phyloP scores from a whole-genome alignment of 495 filamentous ascomycete species.

The Halenospora varia region DNA sequence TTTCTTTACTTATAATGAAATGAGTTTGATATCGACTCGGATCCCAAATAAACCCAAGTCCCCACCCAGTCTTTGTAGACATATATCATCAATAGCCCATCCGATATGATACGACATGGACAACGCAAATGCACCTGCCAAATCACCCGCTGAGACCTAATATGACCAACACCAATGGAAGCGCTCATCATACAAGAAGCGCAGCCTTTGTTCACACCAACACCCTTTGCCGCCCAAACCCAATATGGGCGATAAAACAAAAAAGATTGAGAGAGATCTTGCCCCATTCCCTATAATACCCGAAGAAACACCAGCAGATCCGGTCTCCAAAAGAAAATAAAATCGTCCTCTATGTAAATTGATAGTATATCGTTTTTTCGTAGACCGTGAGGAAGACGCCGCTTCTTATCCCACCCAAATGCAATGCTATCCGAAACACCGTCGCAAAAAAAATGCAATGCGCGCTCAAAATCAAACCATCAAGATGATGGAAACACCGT shows the following conservation, averaged over 20 bases:
- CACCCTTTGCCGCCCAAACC: conserved; percentile 17
- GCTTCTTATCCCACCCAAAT: conserved; percentile 23
- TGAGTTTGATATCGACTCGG: conserved; percentile 5
- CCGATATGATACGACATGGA: conserved; percentile 25
- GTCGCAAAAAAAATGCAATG: conserved; percentile 26
- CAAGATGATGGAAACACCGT: conserved; percentile 17
- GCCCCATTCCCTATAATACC: conserved; percentile 19
- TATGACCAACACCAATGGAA: conserved; percentile 23
- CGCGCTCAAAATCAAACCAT: conserved; percentile 28
- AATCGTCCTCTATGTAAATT: conserved; percentile 27
- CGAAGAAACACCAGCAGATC: conserved; percentile 23
- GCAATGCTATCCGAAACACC: conserved; percentile 26
- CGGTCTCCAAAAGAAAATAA: conserved; percentile 22
- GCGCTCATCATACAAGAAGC: conserved; percentile 28
- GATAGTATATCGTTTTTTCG: conserved; percentile 26
- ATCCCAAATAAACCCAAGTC: conserved; percentile 14
- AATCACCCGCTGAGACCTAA: conserved; percentile 19
- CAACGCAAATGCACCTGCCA: conserved; percentile 21
- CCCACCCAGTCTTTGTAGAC: conserved; percentile 14
- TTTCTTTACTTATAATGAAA: not conserved
- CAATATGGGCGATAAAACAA: conserved; percentile 11
- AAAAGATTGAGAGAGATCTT: conserved; percentile 27
- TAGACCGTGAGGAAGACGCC: conserved; percentile 23
- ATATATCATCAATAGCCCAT: conserved; percentile 25
- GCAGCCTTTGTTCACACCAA: conserved; percentile 24